These are phyloP conservation scores for Clonostachys rhizophaga DNA, from an alignment of 2,329 filamentous ascomycete genomes.

Conservation along the genomic window DNA sequence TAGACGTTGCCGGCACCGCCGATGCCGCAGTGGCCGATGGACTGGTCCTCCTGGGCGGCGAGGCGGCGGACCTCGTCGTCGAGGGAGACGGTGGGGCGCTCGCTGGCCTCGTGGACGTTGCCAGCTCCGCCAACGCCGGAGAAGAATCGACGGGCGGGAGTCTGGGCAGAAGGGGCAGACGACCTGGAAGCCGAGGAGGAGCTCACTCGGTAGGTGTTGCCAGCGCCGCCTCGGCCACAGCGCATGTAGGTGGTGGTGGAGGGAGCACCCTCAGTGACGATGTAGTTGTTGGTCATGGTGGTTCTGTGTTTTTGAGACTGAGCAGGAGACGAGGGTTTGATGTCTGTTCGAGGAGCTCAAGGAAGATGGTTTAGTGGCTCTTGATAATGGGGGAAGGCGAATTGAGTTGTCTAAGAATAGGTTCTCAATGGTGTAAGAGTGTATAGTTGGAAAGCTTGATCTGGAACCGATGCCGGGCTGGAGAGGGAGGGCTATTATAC, in stretches of 20 bases:
- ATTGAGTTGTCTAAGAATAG: too few species aligned
- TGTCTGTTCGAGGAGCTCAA: too few species aligned
- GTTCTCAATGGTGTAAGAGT: too few species aligned
- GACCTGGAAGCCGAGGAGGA: conserved; percentile 33
- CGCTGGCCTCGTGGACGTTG: conserved; percentile 48
- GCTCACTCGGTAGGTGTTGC: conserved; percentile 48
- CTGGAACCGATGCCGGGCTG: too few species aligned
- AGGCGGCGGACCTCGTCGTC: conserved; percentile 41
- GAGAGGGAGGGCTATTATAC: too few species aligned
- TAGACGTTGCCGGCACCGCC: conserved; percentile 64
- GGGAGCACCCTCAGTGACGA: conserved; percentile 43
- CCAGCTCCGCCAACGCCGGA: conserved; percentile 64
- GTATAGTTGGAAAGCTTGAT: too few species aligned
- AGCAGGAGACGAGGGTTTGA: too few species aligned
- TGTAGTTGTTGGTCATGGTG: conserved; percentile 36
- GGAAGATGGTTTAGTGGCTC: too few species aligned
- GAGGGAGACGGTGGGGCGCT: conserved; percentile 41
- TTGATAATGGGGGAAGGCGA: too few species aligned
- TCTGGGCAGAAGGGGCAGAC: conserved; percentile 35
- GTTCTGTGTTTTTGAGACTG: background rate
- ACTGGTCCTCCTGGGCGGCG: conserved; percentile 24
- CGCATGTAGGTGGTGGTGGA: conserved; percentile 43
- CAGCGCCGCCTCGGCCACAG: conserved; percentile 50
- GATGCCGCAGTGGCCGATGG: conserved; percentile 59
- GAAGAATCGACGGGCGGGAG: conserved; percentile 48